Evolutionary conservation across 1,284 basidiomycete species (phyloP), one percentile per base, ranked within the genome.

Genomic region (Trichosporon coremiiforme): DNA sequence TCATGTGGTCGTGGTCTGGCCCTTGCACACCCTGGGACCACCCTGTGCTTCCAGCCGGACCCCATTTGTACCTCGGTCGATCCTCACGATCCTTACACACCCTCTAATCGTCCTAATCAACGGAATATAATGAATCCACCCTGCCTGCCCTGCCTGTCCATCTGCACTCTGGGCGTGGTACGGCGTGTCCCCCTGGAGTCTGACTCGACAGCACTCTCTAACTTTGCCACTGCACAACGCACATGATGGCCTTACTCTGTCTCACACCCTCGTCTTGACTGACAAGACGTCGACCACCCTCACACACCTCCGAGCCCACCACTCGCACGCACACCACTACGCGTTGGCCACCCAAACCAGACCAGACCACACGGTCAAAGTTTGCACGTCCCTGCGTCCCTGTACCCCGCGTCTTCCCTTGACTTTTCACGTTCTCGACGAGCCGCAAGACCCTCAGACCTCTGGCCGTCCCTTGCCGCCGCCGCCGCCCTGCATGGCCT

Each of bases 391-490:
- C 31, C 57, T 62, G 15, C 2, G 31, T 62, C 50, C 50, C 50
- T n/a, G 57, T 62, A 33, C 57, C 57, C 57, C 57, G 57, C 57
- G 57, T 62, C 57, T n/a, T 53, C 50, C 50, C 50, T 53, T 53
- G 50, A 22, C 50, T 53, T 53, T 53, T 53, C 50, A 53, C 50
- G 50, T 53, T 53, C 50, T 45, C 41, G 41, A 45, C 41, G 41
- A 45, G 41, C 41, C 41, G 41, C 41, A 15, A 12, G 53, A 10
- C 53, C 53, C 20, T 13, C 8, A 55, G 22, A 9, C 53, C 53
- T 55, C 31, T 2, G 55, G 10, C 55, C 57, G 33, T 31, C 55
- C 55, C 55, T 33, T 62, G 57, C 57, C 53, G 41, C 41, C 41
- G 41, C 41, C 38, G 35, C 35, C 35, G 8, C 35, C 35, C 10